These are phyloP conservation scores for Elymus sibiricus DNA, from an alignment of 176 grass and related monocot species.

Conservation along the genomic window DNA sequence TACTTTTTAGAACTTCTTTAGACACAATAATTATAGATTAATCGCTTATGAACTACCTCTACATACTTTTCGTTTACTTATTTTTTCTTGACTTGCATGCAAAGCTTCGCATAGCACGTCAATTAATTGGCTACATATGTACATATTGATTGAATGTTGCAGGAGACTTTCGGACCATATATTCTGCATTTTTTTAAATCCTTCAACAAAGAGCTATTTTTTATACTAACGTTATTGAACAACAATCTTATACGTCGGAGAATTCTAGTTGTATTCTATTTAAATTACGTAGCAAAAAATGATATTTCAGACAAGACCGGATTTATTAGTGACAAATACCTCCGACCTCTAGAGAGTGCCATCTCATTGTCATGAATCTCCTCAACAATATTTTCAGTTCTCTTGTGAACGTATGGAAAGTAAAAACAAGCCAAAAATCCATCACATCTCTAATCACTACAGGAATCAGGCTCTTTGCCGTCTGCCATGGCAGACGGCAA, in stretches of 20 bases:
- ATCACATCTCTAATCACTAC: conserved; percentile 10
- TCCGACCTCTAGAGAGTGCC: neutral
- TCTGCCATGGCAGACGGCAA: too few species aligned
- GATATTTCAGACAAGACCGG: too few species aligned
- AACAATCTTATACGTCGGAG: neutral
- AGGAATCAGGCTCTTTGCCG: too few species aligned
- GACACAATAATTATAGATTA: neutral
- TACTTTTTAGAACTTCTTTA: neutral
- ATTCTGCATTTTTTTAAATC: neutral
- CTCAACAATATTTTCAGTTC: neutral
- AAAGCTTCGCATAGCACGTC: conserved; percentile 7
- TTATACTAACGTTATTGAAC: neutral
- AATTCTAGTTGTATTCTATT: neutral
- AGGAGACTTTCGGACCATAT: neutral
- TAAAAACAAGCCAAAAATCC: neutral
- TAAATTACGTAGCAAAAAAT: neutral
- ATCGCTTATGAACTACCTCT: neutral
- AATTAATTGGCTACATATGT: conserved; percentile 8
- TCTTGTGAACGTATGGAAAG: neutral
- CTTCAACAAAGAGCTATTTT: neutral
- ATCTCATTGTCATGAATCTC: neutral
- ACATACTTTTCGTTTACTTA: neutral
- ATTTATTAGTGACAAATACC: neutral
- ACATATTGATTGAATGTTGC: neutral
- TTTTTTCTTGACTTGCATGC: neutral